Evolutionary conservation across 2,329 filamentous ascomycete genomes (phyloP).

Genomic region (Alternaria longipes): DNA sequence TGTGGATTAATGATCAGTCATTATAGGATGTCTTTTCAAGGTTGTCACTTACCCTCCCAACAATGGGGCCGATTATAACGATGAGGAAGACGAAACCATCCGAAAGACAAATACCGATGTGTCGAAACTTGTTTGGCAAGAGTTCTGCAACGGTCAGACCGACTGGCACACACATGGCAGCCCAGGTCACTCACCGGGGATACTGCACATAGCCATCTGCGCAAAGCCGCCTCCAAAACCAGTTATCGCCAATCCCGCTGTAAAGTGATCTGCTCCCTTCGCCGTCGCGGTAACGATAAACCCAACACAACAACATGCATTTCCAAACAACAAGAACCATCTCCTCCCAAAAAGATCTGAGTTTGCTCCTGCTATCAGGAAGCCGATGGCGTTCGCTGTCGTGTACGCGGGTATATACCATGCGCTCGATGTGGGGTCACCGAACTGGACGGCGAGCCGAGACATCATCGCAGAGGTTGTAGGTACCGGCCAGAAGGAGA

Average conservation of each 20-base stretch:
- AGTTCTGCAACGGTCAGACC: conserved; percentile 6
- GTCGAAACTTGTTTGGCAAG: conserved; percentile 18
- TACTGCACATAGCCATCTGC: conserved; percentile 57
- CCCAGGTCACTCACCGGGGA: conserved; percentile 44
- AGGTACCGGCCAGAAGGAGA: conserved; percentile 43
- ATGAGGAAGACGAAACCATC: conserved; percentile 51
- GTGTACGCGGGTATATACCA: conserved; percentile 39
- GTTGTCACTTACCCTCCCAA: not conserved
- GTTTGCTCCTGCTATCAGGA: conserved; percentile 51
- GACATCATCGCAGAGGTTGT: conserved; percentile 36
- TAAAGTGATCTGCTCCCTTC: conserved; percentile 51
- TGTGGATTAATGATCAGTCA: not conserved
- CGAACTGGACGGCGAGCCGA: conserved; percentile 26
- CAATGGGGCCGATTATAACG: conserved; percentile 33
- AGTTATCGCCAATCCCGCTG: conserved; percentile 54
- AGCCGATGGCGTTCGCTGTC: conserved; percentile 34
- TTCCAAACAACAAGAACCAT: conserved; percentile 58
- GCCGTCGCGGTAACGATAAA: conserved; percentile 38
- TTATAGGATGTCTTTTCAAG: not conserved
- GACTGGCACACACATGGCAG: not conserved
- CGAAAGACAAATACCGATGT: conserved; percentile 43
- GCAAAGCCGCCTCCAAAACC: conserved; percentile 59
- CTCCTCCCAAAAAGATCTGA: conserved; percentile 61
- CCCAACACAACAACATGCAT: conserved; percentile 53
- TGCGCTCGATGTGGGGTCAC: conserved; percentile 14